Conservation (phyloP, 2,329 filamentous ascomycete species). For the Microascus cirrosus region DNA sequence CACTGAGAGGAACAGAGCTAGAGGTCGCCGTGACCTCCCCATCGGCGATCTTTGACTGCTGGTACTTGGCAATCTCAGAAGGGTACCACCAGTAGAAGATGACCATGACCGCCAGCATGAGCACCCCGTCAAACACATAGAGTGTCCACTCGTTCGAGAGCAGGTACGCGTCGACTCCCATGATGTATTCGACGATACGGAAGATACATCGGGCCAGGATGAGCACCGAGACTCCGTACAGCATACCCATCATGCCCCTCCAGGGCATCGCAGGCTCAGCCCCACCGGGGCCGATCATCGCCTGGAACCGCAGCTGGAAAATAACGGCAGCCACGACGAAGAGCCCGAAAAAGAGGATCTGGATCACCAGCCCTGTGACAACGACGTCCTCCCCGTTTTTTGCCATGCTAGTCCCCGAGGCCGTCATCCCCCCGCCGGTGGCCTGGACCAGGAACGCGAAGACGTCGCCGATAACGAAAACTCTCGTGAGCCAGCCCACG, state of each 20-base stretch:
- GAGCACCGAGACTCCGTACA: constrained; percentile 20
- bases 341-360: constrained; percentile 39
- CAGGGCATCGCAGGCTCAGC: constrained; percentile 12
- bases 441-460: constrained; percentile 39
- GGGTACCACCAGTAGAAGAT: constrained; percentile 19
- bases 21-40: no score
- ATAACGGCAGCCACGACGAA: constrained; percentile 34
- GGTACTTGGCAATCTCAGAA: no score
- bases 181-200: constrained; percentile 33
- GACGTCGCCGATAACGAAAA: constrained; percentile 44
- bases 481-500: constrained; percentile 33
- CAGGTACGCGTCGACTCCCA: constrained; percentile 27
- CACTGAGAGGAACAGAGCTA: no score
- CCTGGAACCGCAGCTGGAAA: constrained; percentile 24
- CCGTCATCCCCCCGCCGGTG: constrained; percentile 25
- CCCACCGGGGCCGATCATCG: constrained; percentile 3
- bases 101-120: constrained; percentile 18
- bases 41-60: no score
- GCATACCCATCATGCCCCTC: constrained; percentile 17
- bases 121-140: constrained; percentile 30
- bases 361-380: constrained; percentile 38
- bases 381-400: constrained; percentile 31
- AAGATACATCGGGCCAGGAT: constrained; percentile 35
- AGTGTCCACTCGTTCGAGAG: constrained; percentile 27
- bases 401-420: neutral